Conservation (phyloP, 371 early-diverging fungal genomes). For the Mucor lusitanicus region DNA sequence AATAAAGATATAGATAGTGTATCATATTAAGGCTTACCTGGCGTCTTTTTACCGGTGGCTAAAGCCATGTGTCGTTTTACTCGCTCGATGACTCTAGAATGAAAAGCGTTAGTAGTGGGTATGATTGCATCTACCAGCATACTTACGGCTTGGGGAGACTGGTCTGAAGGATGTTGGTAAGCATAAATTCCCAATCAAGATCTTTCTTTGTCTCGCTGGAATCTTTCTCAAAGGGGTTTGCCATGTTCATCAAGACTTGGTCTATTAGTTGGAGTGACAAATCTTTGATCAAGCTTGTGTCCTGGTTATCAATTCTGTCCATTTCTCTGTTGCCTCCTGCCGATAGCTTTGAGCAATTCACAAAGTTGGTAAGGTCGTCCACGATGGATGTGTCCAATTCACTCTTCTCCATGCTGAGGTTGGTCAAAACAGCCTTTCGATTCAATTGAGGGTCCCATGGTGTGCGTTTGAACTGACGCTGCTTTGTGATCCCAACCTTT, state of each 20-base stretch:
- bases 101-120: neutral
- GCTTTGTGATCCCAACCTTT: neutral
- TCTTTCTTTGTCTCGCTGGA: neutral
- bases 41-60: neutral
- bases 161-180: neutral
- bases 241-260: neutral
- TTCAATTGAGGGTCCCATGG: neutral
- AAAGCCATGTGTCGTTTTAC: slow-evolving; percentile 2
- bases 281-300: neutral
- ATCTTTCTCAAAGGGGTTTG: neutral
- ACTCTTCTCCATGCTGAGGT: neutral
- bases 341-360: neutral
- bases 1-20: neutral
- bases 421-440: neutral
- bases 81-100: slow-evolving; percentile 4
- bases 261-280: neutral
- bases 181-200: slow-evolving; percentile 9
- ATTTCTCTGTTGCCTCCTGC: neutral
- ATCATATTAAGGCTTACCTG: neutral
- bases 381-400: neutral
- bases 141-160: neutral
- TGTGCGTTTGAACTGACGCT: neutral
- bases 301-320: neutral
- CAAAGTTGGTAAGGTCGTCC: neutral
- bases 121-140: neutral